phyloP scores from a whole-genome alignment of 331 rosid genomes.

The Cydonia oblonga region DNA sequence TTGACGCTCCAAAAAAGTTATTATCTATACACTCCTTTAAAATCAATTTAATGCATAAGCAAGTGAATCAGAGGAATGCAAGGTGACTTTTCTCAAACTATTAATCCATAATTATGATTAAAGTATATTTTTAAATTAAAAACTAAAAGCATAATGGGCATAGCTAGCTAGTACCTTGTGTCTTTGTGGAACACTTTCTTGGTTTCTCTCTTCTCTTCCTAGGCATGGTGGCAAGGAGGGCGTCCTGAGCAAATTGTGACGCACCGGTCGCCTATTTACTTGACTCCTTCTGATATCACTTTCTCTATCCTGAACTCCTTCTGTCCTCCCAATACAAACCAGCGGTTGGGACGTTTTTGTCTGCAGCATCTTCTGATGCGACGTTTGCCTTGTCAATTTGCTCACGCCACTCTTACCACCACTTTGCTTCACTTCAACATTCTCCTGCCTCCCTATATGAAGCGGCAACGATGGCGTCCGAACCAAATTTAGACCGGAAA shows the following conservation, averaged over 20 bases:
- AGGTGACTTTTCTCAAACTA: neutral
- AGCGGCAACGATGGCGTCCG: slow-evolving; percentile 48
- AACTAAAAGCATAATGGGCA: neutral
- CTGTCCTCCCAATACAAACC: slow-evolving; percentile 18
- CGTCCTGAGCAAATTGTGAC: slow-evolving; percentile 38
- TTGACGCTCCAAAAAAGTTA: neutral
- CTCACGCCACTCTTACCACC: neutral
- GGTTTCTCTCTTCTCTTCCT: slow-evolving; percentile 33
- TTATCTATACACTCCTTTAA: neutral
- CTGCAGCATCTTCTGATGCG: slow-evolving; percentile 18
- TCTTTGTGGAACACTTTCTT: slow-evolving; percentile 15
- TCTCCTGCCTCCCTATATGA: slow-evolving; percentile 25
- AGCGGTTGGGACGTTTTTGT: slow-evolving; percentile 11
- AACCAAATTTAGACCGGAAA: slow-evolving; percentile 11
- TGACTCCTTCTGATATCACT: neutral
- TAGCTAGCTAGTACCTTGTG: slow-evolving; percentile 17
- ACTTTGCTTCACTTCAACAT: slow-evolving; percentile 12
- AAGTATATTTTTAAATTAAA: no score
- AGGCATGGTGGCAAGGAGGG: slow-evolving; percentile 61
- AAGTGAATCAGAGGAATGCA: neutral
- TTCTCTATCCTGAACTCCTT: neutral
- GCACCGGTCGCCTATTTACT: neutral
- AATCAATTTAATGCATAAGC: neutral
- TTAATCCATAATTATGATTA: neutral
- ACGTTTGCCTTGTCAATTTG: slow-evolving; percentile 16